phyloP scores from a whole-genome alignment of 1,284 basidiomycete genomes.

The Sanghuangporus baumii region DNA sequence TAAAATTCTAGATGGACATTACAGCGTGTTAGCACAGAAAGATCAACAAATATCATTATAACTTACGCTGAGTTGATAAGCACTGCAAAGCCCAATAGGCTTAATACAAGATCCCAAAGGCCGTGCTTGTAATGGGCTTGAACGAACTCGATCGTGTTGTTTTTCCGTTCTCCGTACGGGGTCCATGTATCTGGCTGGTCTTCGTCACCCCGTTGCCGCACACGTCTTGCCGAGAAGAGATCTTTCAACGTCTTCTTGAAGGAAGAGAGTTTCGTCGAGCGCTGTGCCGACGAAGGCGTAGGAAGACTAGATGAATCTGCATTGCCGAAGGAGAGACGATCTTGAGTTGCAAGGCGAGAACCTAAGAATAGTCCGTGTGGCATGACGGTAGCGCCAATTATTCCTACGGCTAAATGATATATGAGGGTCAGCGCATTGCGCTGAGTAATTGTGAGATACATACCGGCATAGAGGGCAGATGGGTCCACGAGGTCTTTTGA shows the following conservation, averaged over 20 bases:
- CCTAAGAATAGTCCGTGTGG: conserved; percentile 91
- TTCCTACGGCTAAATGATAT: conserved; percentile 59
- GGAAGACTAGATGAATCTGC: conserved; percentile 8
- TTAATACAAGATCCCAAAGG: conserved; percentile 58
- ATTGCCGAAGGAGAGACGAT: conserved; percentile 44
- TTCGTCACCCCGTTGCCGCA: neutral
- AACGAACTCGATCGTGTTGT: conserved; percentile 65
- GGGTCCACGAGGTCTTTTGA: conserved; percentile 58
- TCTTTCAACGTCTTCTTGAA: conserved; percentile 10
- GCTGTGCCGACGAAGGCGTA: neutral
- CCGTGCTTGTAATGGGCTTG: conserved; percentile 75
- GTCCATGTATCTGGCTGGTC: conserved; percentile 13
- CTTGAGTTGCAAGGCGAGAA: conserved; percentile 78
- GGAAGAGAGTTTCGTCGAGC: neutral
- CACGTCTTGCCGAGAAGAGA: conserved; percentile 8
- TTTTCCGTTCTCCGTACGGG: conserved; percentile 43
- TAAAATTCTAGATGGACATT: conserved; percentile 45
- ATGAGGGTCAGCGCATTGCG: neutral
- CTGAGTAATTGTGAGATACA: conserved; percentile 19
- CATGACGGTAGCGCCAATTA: conserved; percentile 83
- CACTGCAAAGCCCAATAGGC: conserved; percentile 77
- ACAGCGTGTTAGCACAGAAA: neutral
- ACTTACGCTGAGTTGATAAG: conserved; percentile 65
- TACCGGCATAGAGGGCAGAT: conserved; percentile 77
- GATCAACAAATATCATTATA: neutral